These are phyloP conservation scores for Nemania abortiva DNA, from an alignment of 2,329 filamentous ascomycete species.

Conservation along the genomic window DNA sequence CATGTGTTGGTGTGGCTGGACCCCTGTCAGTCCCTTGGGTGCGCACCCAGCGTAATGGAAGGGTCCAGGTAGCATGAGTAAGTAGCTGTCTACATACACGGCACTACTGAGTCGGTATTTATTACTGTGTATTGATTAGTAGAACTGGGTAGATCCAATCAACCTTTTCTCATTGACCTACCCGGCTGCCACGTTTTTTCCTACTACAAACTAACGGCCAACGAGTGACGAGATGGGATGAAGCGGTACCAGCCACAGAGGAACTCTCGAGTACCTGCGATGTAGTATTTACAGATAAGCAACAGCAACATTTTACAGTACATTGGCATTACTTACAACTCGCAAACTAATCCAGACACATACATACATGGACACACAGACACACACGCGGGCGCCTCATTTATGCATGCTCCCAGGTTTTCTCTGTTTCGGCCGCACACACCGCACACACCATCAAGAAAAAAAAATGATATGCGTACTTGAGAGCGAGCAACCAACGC, in stretches of 20 bases:
- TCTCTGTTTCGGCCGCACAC: slow-evolving; percentile 18
- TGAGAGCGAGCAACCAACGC: neutral
- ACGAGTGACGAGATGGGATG: no score
- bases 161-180: neutral
- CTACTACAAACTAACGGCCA: no score
- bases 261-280: neutral
- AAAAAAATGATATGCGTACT: no score
- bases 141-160: neutral
- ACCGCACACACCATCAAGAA: neutral
- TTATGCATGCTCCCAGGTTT: slow-evolving; percentile 16
- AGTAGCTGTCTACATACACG: neutral
- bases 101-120: neutral
- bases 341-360: neutral
- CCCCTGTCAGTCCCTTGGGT: slow-evolving; percentile 1
- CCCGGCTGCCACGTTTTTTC: slow-evolving; percentile 3
- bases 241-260: neutral
- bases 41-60: neutral
- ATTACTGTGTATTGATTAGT: slow-evolving; percentile 1
- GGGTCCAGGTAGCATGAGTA: neutral
- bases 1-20: slow-evolving; percentile 24
- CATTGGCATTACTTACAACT: neutral
- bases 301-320: neutral
- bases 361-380: neutral
- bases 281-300: slow-evolving; percentile 5
- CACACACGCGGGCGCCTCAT: slow-evolving; percentile 13